Percentiles rank a stretch among this genome's conserved stretches.
phyloP scores from a whole-genome alignment of 140 eudicot genomes.

The Senecio squalidus region DNA sequence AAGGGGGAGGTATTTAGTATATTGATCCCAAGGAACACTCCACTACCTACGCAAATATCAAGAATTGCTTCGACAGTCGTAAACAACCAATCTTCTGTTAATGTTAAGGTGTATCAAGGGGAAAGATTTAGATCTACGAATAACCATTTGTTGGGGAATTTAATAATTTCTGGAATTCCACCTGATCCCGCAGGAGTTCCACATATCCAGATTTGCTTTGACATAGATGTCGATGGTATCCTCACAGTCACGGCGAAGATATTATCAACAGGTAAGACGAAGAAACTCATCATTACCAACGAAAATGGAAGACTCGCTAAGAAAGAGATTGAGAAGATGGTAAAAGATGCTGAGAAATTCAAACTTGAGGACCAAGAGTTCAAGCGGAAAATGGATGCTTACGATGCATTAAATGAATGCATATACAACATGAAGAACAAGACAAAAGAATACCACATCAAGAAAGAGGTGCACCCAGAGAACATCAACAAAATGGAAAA shows the following conservation, averaged over 20 bases:
- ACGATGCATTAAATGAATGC: slow-evolving; percentile 10
- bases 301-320: slow-evolving; percentile 14
- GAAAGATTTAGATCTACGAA: slow-evolving; percentile 16
- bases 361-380: slow-evolving; percentile 11
- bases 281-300: slow-evolving; percentile 7
- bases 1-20: background rate
- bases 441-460: slow-evolving; percentile 6
- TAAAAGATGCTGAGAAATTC: slow-evolving; percentile 6
- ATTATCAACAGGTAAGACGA: slow-evolving; percentile 12
- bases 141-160: slow-evolving; percentile 20
- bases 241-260: slow-evolving; percentile 20
- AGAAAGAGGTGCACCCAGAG: background rate
- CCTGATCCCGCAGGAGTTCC: slow-evolving; percentile 6
- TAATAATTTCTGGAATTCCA: slow-evolving; percentile 6
- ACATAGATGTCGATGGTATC: slow-evolving; percentile 21
- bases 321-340: slow-evolving; percentile 21
- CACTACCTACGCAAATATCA: slow-evolving; percentile 5
- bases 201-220: background rate
- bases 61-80: background rate
- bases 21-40: slow-evolving; percentile 22
- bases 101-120: slow-evolving; percentile 18
- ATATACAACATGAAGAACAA: slow-evolving; percentile 12
- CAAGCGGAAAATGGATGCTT: slow-evolving; percentile 11
- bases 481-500: slow-evolving; percentile 9
- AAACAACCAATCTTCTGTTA: background rate